Base-by-base conservation (phyloP, 2,329 filamentous ascomycete genomes). In the Trichoderma arundinaceum region DNA sequence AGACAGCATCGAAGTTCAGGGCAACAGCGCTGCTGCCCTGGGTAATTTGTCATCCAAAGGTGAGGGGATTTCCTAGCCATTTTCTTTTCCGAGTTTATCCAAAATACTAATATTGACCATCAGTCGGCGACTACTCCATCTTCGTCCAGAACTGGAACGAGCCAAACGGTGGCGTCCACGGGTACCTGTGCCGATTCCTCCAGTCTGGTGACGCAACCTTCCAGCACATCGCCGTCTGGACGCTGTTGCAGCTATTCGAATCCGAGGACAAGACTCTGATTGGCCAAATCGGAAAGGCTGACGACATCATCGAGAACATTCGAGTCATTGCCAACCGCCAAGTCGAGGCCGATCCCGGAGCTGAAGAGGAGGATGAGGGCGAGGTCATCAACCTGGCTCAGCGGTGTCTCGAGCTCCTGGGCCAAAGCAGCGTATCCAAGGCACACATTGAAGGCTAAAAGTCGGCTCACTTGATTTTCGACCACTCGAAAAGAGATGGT, bases 221-320 rank as follows among this genome's bases (percentile, higher is more conserved):
- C 83, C 95, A 99, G 79, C 95, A 99, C 76, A 99, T 99, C 74
- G 95, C 95, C 58, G 97, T 98, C 69, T 99, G 95, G 95, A 99
- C 95, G 1, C 81, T 99, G 54, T 86, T 99, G 3, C 95, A 99
- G 76, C 86, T 99, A 3, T 89, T 99, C 58, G 95, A 99, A 79
- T 97, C 94, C 0, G 94, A 96, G 76, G 94, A 99, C 75, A 89
- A 91, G 79, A 90, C 88, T 64, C 83, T 99, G n/a, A 90, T 97
- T 69, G 89, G 89, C 57, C 88, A 92, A 56, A 97, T 99, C 71
- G 89, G 92, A 72, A 91, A 94, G 74, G 94, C 93, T 1, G 91
- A 94, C 69, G 92, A 97, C 70, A 91, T 99, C 70, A 91, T 97
- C 65, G 88, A 92, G 68, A 93, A 97, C 85, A 95, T 98, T 68